Evolutionary conservation across 495 filamentous ascomycete genomes (phyloP).

Genomic region (Penicillium parvum): DNA sequence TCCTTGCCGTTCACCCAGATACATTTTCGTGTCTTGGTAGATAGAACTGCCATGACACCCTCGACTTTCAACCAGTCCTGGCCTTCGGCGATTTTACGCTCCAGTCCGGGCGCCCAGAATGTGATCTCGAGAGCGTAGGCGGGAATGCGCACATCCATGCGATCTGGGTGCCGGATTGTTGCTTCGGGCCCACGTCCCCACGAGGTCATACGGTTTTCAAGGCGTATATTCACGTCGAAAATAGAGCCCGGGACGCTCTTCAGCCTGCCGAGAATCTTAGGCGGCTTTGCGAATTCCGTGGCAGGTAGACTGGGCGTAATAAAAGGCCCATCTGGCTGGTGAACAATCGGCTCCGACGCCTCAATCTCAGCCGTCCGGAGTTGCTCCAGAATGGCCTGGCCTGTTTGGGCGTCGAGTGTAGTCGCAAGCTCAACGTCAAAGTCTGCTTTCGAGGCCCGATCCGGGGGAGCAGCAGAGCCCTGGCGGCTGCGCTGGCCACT

Average conservation of each 20-base stretch:
- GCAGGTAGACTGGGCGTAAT: constrained; percentile 1
- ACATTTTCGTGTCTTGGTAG: constrained; percentile 63
- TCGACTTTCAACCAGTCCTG: constrained; percentile 54
- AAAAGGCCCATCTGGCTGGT: constrained; percentile 10
- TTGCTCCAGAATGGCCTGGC: constrained; percentile 30
- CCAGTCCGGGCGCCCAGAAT: constrained; percentile 63
- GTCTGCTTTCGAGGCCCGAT: background rate
- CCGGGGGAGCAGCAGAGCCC: background rate
- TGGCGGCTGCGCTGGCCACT: constrained; percentile 14
- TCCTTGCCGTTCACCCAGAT: constrained; percentile 68
- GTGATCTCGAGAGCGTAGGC: constrained; percentile 76
- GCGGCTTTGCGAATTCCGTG: constrained; percentile 31
- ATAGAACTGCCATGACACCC: constrained; percentile 59
- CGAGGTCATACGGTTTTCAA: constrained; percentile 61
- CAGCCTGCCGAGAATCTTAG: constrained; percentile 41
- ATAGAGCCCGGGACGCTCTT: constrained; percentile 42
- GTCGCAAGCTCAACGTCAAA: constrained; percentile 36
- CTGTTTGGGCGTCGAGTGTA: constrained; percentile 42
- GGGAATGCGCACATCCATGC: constrained; percentile 63
- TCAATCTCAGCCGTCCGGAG: constrained; percentile 16
- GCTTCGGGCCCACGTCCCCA: constrained; percentile 68
- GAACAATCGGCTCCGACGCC: constrained; percentile 20
- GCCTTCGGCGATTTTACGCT: constrained; percentile 47
- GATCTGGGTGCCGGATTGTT: constrained; percentile 55
- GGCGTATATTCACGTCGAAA: constrained; percentile 52